A percentile compares a stretch with the other conserved stretches of the same genome.
phyloP scores from a whole-genome alignment of 129 eudicot species.

The Arctium lappa region DNA sequence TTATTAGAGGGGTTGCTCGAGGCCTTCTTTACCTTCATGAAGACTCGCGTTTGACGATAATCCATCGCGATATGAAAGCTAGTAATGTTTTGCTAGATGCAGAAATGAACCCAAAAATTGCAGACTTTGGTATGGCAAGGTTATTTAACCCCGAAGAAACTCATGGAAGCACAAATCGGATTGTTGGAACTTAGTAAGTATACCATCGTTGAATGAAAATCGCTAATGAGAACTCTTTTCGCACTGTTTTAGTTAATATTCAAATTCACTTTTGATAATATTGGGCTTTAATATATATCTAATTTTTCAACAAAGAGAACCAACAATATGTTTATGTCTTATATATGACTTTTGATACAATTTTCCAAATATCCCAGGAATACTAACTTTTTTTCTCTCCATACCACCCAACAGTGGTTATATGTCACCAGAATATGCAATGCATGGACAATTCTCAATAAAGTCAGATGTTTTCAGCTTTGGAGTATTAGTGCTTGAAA shows the following conservation, averaged over 20 bases:
- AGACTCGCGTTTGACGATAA: slow-evolving; percentile 33
- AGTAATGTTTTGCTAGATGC: slow-evolving; percentile 21
- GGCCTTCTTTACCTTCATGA: slow-evolving; percentile 35
- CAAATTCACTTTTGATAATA: no score
- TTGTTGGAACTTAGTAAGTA: slow-evolving; percentile 19
- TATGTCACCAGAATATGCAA: slow-evolving; percentile 36
- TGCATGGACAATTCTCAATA: slow-evolving; percentile 19
- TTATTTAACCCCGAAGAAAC: neutral
- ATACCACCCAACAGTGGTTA: slow-evolving; percentile 23
- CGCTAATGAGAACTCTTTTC: neutral
- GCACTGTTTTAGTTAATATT: no score
- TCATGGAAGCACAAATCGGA: neutral
- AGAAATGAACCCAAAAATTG: slow-evolving; percentile 21
- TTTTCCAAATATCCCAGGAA: neutral
- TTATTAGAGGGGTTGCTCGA: slow-evolving; percentile 24
- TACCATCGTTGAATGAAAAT: neutral
- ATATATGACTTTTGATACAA: neutral
- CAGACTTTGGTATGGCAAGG: slow-evolving; percentile 7
- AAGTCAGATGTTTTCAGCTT: slow-evolving; percentile 32
- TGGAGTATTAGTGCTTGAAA: slow-evolving; percentile 24
- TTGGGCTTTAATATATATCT: no score
- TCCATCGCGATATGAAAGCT: neutral
- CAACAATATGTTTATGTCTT: neutral
- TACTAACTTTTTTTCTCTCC: neutral
- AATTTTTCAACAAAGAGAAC: no score